phyloP scores from a whole-genome alignment of 306 rosid genomes.

The Begonia fuchsioides region DNA sequence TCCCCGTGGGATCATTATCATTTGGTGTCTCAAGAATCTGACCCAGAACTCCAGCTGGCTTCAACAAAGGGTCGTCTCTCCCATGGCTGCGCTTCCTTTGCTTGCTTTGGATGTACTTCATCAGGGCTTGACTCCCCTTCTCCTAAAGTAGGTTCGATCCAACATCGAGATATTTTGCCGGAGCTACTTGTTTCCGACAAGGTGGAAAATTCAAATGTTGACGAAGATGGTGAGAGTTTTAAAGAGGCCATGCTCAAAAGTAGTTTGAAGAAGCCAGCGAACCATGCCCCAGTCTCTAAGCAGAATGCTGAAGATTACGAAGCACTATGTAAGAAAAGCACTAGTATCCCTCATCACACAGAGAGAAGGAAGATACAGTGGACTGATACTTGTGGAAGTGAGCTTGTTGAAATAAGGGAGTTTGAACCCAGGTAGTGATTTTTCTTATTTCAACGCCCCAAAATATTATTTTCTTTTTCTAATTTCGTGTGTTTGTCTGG shows the following conservation, averaged over 20 bases:
- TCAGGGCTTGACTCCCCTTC: slow-evolving; percentile 67
- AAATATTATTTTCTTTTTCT: not conserved
- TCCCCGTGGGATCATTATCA: slow-evolving; percentile 98
- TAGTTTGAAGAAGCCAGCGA: slow-evolving; percentile 55
- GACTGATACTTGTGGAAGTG: slow-evolving; percentile 83
- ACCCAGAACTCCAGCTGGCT: slow-evolving; percentile 95
- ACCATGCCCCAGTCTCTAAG: slow-evolving; percentile 22
- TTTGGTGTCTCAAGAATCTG: slow-evolving; percentile 87
- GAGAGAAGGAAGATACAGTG: slow-evolving; percentile 85
- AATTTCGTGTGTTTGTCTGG: not conserved
- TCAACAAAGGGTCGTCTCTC: slow-evolving; percentile 59
- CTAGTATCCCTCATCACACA: slow-evolving; percentile 24
- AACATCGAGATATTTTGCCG: slow-evolving; percentile 55
- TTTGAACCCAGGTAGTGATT: slow-evolving; percentile 77
- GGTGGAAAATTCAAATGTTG: slow-evolving; percentile 29
- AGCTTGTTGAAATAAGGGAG: slow-evolving; percentile 72
- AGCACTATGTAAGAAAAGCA: slow-evolving; percentile 22
- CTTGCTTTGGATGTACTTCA: slow-evolving; percentile 91
- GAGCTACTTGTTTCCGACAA: slow-evolving; percentile 34
- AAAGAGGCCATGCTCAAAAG: slow-evolving; percentile 55
- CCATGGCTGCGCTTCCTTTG: slow-evolving; percentile 86
- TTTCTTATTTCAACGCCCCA: not conserved
- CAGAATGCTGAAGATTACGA: slow-evolving; percentile 31
- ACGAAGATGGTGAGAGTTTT: slow-evolving; percentile 21
- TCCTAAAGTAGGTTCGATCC: slow-evolving; percentile 81